These are phyloP conservation scores for Amyloporia xantha DNA, from an alignment of 768 basidiomycete genomes.

Conservation along the genomic window DNA sequence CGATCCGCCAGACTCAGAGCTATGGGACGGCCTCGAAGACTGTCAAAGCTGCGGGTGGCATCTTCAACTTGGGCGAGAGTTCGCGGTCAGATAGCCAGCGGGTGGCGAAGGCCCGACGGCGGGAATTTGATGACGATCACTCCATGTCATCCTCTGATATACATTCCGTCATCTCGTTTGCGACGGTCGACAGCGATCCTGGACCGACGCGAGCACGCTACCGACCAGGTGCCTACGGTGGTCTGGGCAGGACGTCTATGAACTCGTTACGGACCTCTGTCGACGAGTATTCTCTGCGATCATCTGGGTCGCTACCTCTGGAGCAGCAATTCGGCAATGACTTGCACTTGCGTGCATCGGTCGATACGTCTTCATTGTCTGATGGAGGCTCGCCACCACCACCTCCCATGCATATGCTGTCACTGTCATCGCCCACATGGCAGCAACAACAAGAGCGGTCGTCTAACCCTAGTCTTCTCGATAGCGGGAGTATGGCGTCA, in stretches of 20 bases:
- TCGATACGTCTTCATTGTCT: conserved; percentile 52
- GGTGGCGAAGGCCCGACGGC: conserved; percentile 67
- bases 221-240: conserved; percentile 58
- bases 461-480: conserved; percentile 14
- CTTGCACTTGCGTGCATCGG: conserved; percentile 64
- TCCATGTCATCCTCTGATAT: conserved; percentile 88
- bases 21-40: conserved; percentile 40
- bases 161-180: conserved; percentile 71
- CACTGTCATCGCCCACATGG: conserved; percentile 55
- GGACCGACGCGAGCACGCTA: conserved; percentile 64
- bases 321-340: conserved; percentile 77
- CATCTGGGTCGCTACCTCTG: conserved; percentile 73
- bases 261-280: conserved; percentile 57
- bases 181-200: conserved; percentile 82
- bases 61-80: conserved; percentile 29
- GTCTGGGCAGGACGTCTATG: conserved; percentile 52
- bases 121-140: conserved; percentile 86
- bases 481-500: conserved; percentile 13
- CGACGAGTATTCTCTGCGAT: conserved; percentile 60
- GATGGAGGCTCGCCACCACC: conserved; percentile 57
- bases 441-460: conserved; percentile 19
- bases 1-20: conserved; percentile 53
- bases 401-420: conserved; percentile 60
- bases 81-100: conserved; percentile 41
- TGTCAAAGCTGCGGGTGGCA: conserved; percentile 55